Conservation (phyloP, 768 basidiomycete species). For the Suillus cothurnatus region DNA sequence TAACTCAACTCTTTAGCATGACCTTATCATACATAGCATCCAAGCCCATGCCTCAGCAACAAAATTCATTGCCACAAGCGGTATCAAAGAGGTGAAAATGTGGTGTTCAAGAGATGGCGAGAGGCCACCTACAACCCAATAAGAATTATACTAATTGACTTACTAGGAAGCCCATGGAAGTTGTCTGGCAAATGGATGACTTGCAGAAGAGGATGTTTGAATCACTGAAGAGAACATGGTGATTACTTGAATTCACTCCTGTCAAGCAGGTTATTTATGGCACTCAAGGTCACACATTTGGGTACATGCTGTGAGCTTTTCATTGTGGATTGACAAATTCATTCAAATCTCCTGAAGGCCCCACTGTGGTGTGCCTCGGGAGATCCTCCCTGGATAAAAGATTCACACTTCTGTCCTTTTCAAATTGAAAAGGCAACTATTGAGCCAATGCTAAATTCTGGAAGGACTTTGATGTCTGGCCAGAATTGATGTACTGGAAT, state of each 20-base stretch:
- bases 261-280: slow-evolving; percentile 9
- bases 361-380: not conserved
- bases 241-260: slow-evolving; percentile 7
- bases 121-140: too few relatives aligned
- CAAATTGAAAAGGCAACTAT: slow-evolving; percentile 8
- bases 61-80: too few relatives aligned
- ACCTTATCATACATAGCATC: too few relatives aligned
- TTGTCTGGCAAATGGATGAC: slow-evolving; percentile 10
- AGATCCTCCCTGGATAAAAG: slow-evolving; percentile 14
- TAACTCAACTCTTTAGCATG: too few relatives aligned
- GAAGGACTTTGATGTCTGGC: slow-evolving; percentile 9
- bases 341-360: slow-evolving; percentile 1
- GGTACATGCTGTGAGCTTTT: not conserved
- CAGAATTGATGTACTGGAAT: slow-evolving; percentile 15
- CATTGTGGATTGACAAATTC: not conserved
- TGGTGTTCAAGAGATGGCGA: too few relatives aligned
- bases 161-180: not conserved
- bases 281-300: slow-evolving; percentile 1
- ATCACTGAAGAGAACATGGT: slow-evolving; percentile 1
- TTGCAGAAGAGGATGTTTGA: slow-evolving; percentile 9
- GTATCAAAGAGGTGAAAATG: too few relatives aligned
- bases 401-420: slow-evolving; percentile 14
- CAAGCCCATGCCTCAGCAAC: too few relatives aligned
- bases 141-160: too few relatives aligned
- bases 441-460: slow-evolving; percentile 12